These are phyloP conservation scores for Apophysomyces elegans DNA, from an alignment of 371 early-diverging fungal genomes.

Conservation along the genomic window DNA sequence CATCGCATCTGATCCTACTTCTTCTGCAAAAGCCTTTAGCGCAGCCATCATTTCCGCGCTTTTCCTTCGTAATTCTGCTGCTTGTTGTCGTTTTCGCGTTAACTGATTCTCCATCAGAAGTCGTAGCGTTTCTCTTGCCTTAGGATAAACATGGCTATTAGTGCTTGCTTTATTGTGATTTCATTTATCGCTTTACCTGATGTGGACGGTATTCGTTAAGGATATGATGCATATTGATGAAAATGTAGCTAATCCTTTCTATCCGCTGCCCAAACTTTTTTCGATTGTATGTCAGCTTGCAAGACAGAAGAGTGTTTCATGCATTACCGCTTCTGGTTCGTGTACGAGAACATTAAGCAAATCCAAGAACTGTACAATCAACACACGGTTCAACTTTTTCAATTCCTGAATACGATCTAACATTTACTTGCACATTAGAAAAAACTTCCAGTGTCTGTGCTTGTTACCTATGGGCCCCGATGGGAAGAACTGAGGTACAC, in stretches of 20 bases:
- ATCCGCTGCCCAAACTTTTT: conserved; percentile 58
- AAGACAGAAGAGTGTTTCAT: not conserved
- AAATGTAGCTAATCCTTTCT: conserved; percentile 68
- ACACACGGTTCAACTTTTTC: conserved; percentile 72
- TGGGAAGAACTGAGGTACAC: conserved; percentile 70
- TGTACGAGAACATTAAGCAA: conserved; percentile 61
- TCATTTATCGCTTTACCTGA: conserved; percentile 44
- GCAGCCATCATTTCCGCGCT: conserved; percentile 22
- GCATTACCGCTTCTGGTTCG: conserved; percentile 57
- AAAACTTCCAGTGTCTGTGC: not conserved
- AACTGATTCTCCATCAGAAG: conserved; percentile 76
- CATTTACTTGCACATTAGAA: not conserved
- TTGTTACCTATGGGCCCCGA: conserved; percentile 50
- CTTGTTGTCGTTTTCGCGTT: conserved; percentile 53
- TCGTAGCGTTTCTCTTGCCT: conserved; percentile 72
- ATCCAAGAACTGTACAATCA: conserved; percentile 72
- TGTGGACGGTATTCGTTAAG: conserved; percentile 75
- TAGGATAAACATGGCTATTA: not conserved
- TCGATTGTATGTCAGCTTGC: not conserved
- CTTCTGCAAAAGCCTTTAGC: conserved; percentile 23
- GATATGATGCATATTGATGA: conserved; percentile 77
- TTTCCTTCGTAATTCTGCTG: conserved; percentile 50
- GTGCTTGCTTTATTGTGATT: not conserved
- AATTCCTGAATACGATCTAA: conserved; percentile 75
- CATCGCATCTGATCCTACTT: not conserved